Percentiles rank a stretch among this genome's conserved stretches.
Conservation (phyloP, 176 grass and related monocot genomes). For the Saccharum officinarum region DNA sequence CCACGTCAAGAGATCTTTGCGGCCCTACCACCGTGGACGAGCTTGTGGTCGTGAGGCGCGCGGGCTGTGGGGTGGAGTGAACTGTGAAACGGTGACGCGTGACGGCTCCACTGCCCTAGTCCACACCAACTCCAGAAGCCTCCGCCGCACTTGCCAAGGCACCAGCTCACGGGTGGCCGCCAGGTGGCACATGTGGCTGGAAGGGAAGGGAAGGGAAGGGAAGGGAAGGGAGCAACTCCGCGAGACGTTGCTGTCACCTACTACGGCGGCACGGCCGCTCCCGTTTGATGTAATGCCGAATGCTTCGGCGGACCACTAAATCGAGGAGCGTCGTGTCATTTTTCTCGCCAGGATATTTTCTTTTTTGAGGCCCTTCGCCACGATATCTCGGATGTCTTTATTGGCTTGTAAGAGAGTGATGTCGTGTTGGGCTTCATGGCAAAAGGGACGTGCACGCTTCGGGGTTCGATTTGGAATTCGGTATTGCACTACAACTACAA, state of each 20-base stretch:
- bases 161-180: not conserved
- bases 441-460: not conserved
- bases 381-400: not conserved
- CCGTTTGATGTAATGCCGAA: conserved; percentile 1
- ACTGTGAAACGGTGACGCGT: not conserved
- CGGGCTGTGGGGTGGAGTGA: no score
- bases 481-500: not conserved
- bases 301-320: not conserved
- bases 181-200: conserved; percentile 1
- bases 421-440: not conserved
- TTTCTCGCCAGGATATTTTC: not conserved
- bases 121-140: not conserved
- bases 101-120: not conserved
- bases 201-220: not conserved
- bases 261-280: not conserved
- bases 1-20: not conserved
- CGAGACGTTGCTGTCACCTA: not conserved
- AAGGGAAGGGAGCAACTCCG: no score
- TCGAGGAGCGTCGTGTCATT: not conserved
- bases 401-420: no score
- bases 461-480: not conserved
- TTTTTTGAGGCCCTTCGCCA: not conserved
- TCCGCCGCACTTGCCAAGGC: not conserved
- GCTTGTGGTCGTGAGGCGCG: not conserved
- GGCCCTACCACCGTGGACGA: not conserved